Conservation (phyloP, 495 filamentous ascomycete genomes). For the Tuber calosporum region DNA sequence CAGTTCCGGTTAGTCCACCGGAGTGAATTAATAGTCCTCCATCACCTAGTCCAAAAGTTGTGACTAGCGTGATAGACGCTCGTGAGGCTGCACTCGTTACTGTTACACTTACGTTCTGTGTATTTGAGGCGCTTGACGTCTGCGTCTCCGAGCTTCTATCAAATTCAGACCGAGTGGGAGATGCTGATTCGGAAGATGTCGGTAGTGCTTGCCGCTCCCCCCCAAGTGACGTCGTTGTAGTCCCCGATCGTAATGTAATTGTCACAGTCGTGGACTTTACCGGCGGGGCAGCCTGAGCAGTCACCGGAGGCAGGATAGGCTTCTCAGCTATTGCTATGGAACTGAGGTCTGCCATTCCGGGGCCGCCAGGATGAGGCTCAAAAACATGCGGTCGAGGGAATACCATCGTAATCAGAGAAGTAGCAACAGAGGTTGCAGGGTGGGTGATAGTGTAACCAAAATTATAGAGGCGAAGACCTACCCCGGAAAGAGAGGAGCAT, state of each 20-base stretch:
- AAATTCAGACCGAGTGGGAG: neutral
- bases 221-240: neutral
- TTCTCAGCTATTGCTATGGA: no score
- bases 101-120: neutral
- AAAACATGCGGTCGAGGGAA: no score
- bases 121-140: neutral
- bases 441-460: no score
- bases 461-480: no score
- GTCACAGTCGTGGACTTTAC: no score
- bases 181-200: neutral
- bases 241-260: neutral
- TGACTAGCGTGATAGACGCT: neutral
- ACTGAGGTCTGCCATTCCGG: no score
- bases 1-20: neutral
- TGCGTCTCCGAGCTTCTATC: neutral
- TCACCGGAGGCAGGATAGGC: no score
- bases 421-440: no score
- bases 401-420: no score
- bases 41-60: neutral
- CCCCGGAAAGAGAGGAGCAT: no score
- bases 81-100: neutral
- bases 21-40: neutral
- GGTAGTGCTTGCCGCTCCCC: neutral
- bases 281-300: no score
- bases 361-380: no score